Percentiles rank a stretch among this genome's conserved stretches.
Conservation (phyloP, 2,329 filamentous ascomycete species). For the Xenosphaeropsis pyriputrescens region DNA sequence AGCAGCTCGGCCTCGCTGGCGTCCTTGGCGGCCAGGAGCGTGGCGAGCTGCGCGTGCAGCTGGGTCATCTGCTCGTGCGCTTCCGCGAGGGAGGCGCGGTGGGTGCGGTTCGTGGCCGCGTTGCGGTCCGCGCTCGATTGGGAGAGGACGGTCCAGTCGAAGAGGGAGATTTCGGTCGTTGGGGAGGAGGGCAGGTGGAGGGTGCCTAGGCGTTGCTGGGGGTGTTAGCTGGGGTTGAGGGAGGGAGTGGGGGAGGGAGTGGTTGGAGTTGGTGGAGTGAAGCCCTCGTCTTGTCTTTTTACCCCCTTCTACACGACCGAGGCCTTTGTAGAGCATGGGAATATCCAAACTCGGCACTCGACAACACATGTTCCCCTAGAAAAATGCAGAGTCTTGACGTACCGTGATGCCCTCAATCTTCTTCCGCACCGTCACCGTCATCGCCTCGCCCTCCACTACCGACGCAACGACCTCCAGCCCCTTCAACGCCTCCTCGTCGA, state of each 20-base stretch:
- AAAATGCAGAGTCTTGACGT: slow-evolving; percentile 14
- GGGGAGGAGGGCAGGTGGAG: slow-evolving; percentile 39
- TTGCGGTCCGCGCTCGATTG: too few species aligned
- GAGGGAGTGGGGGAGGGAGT: too few species aligned
- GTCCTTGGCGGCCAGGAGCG: slow-evolving; percentile 50
- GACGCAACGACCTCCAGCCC: slow-evolving; percentile 47
- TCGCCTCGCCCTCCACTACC: slow-evolving; percentile 30
- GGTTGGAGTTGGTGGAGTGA: too few species aligned
- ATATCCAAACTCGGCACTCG: too few species aligned
- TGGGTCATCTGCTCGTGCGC: slow-evolving; percentile 39
- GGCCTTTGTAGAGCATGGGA: too few species aligned
- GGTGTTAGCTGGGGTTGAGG: slow-evolving; percentile 11
- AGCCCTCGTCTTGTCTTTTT: too few species aligned
- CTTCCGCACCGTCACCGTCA: slow-evolving; percentile 51
- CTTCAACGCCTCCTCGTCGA: slow-evolving; percentile 36
- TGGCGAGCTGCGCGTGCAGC: slow-evolving; percentile 47
- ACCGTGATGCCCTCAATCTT: slow-evolving; percentile 56
- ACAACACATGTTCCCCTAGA: background rate
- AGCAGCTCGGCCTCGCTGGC: slow-evolving; percentile 52
- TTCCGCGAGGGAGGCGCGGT: too few species aligned
- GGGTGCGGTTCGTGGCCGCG: too few species aligned
- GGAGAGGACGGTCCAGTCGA: slow-evolving; percentile 50
- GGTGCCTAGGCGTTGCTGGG: slow-evolving; percentile 53
- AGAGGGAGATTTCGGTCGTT: slow-evolving; percentile 45
- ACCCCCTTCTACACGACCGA: too few species aligned